These are phyloP conservation scores for Penicillium coprophilum DNA, from an alignment of 495 filamentous ascomycete genomes.

Conservation along the genomic window DNA sequence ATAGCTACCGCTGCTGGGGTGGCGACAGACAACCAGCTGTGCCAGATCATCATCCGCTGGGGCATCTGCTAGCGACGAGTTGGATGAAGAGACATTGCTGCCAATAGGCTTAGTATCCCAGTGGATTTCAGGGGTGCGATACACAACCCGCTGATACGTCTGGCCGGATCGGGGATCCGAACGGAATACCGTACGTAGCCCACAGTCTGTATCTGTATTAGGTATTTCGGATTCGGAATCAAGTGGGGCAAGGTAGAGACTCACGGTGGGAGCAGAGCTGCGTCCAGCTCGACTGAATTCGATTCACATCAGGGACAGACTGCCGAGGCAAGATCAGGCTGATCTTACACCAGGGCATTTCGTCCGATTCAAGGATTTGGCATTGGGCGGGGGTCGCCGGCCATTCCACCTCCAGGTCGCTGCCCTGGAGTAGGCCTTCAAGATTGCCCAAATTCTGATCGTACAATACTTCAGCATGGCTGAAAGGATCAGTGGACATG, in stretches of 20 bases:
- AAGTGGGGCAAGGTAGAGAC: too few species aligned
- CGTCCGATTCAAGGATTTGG: constrained; percentile 2
- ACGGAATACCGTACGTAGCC: constrained; percentile 1
- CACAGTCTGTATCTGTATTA: constrained; percentile 1
- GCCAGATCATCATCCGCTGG: constrained; percentile 2
- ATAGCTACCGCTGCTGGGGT: constrained; percentile 1
- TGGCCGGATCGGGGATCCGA: background rate
- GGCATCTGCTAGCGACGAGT: background rate
- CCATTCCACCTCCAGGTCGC: constrained; percentile 1
- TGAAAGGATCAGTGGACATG: constrained; percentile 1
- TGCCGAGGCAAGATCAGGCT: constrained; percentile 2
- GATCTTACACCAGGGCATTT: constrained; percentile 5
- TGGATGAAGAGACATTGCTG: constrained; percentile 1
- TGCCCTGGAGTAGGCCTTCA: background rate
- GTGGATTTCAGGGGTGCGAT: background rate
- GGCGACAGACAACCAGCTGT: constrained; percentile 2
- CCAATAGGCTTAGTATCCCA: background rate
- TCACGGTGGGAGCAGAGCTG: constrained; percentile 5
- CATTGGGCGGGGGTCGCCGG: constrained; percentile 2
- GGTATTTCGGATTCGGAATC: too few species aligned
- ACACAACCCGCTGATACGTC: constrained; percentile 4
- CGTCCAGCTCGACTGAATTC: constrained; percentile 1
- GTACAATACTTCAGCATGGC: constrained; percentile 3
- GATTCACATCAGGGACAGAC: background rate
- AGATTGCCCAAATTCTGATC: background rate